A percentile compares a stretch with the other conserved stretches of the same genome.
Evolutionary conservation across 179 eudicot genomes (phyloP).

Genomic region (Drosera spatulata): DNA sequence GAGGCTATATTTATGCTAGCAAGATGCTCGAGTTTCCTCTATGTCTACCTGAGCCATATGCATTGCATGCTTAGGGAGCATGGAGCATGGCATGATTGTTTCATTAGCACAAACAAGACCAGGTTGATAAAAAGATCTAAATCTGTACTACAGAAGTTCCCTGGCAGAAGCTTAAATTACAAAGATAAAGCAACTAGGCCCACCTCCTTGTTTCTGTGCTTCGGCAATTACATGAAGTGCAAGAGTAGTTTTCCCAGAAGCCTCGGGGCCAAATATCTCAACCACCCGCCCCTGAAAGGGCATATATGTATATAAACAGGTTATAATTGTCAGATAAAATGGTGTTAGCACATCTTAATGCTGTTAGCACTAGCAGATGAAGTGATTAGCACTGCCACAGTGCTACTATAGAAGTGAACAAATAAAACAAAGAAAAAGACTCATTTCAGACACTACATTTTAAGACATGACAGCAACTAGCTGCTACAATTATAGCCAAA

Average conservation of each 20-base stretch:
- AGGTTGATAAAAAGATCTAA: background rate
- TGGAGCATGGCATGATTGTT: background rate
- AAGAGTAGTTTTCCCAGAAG: conserved; percentile 79
- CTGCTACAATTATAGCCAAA: background rate
- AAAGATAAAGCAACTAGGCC: background rate
- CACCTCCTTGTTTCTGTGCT: conserved; percentile 63
- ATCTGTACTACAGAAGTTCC: background rate
- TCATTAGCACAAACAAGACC: background rate
- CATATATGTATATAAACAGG: background rate
- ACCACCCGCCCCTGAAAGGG: conserved; percentile 56
- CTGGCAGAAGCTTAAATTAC: background rate
- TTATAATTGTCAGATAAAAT: background rate
- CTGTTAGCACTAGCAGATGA: too few species aligned
- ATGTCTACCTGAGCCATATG: background rate
- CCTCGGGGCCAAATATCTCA: conserved; percentile 77
- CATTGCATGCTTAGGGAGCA: background rate
- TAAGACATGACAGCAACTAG: background rate
- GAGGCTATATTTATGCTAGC: background rate
- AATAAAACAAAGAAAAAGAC: too few species aligned
- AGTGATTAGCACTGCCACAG: too few species aligned
- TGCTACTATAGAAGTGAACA: too few species aligned
- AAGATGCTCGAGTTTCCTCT: background rate
- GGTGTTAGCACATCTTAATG: background rate
- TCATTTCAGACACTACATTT: too few species aligned
- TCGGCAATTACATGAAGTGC: conserved; percentile 67